Evolutionary conservation across 257 asterid genomes (phyloP).

Genomic region (Nicotiana noctiflora): DNA sequence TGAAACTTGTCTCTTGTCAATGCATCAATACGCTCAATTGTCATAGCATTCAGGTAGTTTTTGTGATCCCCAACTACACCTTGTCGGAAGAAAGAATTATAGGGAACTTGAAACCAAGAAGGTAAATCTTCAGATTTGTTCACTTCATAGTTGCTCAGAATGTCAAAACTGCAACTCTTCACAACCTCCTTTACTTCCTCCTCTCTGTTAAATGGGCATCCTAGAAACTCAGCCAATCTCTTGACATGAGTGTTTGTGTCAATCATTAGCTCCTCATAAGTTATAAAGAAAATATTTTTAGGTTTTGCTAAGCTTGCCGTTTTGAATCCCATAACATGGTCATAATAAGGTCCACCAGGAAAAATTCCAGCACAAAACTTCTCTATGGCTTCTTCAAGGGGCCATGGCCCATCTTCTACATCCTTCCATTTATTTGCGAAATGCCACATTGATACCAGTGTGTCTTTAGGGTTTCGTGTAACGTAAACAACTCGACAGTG

Average conservation of each 20-base stretch:
- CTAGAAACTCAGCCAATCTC: conserved; percentile 6
- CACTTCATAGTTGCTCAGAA: neutral
- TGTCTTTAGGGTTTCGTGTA: too few species aligned
- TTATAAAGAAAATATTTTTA: neutral
- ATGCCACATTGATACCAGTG: too few species aligned
- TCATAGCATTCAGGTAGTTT: too few species aligned
- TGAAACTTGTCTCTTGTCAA: too few species aligned
- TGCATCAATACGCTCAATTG: too few species aligned
- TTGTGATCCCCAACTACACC: too few species aligned
- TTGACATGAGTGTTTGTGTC: neutral
- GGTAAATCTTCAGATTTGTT: conserved; percentile 1
- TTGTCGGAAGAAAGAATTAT: neutral
- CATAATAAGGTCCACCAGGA: conserved; percentile 12
- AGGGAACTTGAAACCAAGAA: neutral
- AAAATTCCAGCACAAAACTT: neutral
- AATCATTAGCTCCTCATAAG: conserved; percentile 6
- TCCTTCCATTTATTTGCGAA: neutral
- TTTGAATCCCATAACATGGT: conserved; percentile 11
- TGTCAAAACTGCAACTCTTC: conserved; percentile 12
- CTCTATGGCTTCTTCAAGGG: neutral
- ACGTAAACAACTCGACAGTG: neutral
- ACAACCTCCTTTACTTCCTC: conserved; percentile 7
- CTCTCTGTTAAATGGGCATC: neutral
- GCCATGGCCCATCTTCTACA: neutral
- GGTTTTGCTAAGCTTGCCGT: conserved; percentile 4